Base-by-base conservation (phyloP, 129 eudicot genomes). In the Flaveria trinervia region DNA sequence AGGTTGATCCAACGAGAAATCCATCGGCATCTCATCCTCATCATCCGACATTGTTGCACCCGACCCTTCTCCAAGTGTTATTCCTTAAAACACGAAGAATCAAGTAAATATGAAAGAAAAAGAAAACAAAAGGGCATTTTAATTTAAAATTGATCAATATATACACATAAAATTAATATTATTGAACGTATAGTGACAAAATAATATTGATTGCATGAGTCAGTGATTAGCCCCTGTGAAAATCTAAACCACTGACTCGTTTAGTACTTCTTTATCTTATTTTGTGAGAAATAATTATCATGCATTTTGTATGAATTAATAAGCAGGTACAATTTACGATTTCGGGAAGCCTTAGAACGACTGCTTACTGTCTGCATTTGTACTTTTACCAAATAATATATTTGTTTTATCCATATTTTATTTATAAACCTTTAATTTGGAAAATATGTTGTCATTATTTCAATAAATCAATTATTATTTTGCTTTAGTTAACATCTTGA, bases 1-100 rank as follows among this genome's bases (percentile, higher is more conserved):
- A 0, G 88, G 77, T 75, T 87, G 93, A 62, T 94, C 98, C 55
- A 91, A 73, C 0, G 92, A 79, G 77, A 80, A 89, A 81, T 94
- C 98, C 88, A 89, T 82, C 26, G 73, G 89, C 80, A 89, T 77
- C 45, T 91, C 98, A 73, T 94, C 97, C 49, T 94, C 98, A 20
- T 94, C 97, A 51, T 94, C 98, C 5, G 98, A 94, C 98, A 94
- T 94, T 0, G 98, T 91, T 64, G 90, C 98, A 3, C 96, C 98
- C 2, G 86, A 85, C 70, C 97, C 97, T 79, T 94, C 98, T 16
- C 90, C 93, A 54, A 94, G 85, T 23, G 86, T 74, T 66, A 81
- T 82, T 78, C 98, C 98, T 94, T 6, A 7, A 50, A 7, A 22
- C 14, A 17, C 30, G 43, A 59, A 22, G 25, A 23, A 36, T 33